phyloP scores from a whole-genome alignment of 1,284 basidiomycete genomes.

The Malassezia caprae region DNA sequence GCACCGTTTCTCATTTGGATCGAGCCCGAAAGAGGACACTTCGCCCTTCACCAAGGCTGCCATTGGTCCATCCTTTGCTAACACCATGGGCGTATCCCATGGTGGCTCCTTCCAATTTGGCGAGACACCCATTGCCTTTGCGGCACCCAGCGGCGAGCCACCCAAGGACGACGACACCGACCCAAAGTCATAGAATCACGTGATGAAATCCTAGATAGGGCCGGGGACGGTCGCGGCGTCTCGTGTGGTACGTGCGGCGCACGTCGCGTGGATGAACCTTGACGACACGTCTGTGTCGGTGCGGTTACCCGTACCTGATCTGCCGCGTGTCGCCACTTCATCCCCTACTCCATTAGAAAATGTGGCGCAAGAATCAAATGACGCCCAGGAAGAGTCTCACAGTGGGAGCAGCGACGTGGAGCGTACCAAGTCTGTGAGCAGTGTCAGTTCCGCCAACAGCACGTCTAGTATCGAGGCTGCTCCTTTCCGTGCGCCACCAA shows the following conservation, averaged over 20 bases:
- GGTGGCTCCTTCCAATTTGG: constrained; percentile 15
- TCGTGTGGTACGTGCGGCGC: neutral
- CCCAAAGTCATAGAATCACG: neutral
- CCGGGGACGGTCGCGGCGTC: neutral
- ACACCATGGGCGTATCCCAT: constrained; percentile 10
- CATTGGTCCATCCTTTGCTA: constrained; percentile 14
- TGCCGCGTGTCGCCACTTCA: neutral
- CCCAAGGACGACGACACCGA: neutral
- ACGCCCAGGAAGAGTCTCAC: neutral
- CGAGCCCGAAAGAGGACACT: constrained; percentile 1
- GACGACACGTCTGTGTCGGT: neutral
- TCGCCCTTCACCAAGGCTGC: constrained; percentile 13
- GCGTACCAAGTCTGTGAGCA: constrained; percentile 41
- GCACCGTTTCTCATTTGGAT: constrained; percentile 17
- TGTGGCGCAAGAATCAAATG: neutral
- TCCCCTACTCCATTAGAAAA: neutral
- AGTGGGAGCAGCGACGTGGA: constrained; percentile 18
- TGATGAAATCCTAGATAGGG: neutral
- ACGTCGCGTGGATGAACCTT: neutral
- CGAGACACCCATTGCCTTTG: constrained; percentile 12
- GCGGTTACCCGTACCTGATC: neutral
- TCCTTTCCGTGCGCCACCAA: constrained; percentile 41
- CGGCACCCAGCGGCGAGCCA: neutral
- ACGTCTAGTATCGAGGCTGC: constrained; percentile 44
- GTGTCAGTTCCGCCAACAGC: constrained; percentile 40